A percentile compares a stretch with the other conserved stretches of the same genome.
Evolutionary conservation across 805 yeast species (phyloP).

Genomic region (Ogataea saltuana): DNA sequence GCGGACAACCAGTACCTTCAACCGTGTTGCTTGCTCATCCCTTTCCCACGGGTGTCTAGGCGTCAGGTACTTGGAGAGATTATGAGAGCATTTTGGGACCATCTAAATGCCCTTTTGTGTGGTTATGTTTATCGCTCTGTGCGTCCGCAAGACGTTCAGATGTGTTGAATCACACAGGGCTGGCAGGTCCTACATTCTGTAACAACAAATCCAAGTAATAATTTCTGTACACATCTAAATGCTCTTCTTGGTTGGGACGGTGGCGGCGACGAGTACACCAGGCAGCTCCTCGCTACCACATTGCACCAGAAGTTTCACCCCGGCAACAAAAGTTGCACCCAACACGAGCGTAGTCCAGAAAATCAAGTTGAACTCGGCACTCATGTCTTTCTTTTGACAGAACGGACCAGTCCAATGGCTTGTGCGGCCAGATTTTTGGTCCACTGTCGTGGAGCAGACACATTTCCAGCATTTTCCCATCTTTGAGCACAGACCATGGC

Average conservation of each 20-base stretch:
- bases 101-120: conserved; percentile 69
- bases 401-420: conserved; percentile 57
- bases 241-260: conserved; percentile 42
- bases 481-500: conserved; percentile 54
- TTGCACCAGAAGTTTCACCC: conserved; percentile 51
- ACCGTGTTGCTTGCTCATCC: conserved; percentile 70
- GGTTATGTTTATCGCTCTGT: conserved; percentile 26
- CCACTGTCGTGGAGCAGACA: conserved; percentile 46
- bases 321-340: conserved; percentile 45
- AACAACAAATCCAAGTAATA: conserved; percentile 1
- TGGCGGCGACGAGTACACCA: conserved; percentile 65
- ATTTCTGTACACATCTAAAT: conserved; percentile 17
- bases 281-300: conserved; percentile 67
- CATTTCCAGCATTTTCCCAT: conserved; percentile 50
- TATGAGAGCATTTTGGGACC: conserved; percentile 45
- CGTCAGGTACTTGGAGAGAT: conserved; percentile 77
- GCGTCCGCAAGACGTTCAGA: conserved; percentile 10
- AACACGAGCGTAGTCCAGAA: conserved; percentile 64
- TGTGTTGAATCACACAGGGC: conserved; percentile 47
- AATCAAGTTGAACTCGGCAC: conserved; percentile 64
- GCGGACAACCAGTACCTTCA: conserved; percentile 73
- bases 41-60: conserved; percentile 45
- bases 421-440: conserved; percentile 45
- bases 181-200: conserved; percentile 61
- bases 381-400: conserved; percentile 68